Conservation (phyloP, 768 basidiomycete species). For the Gymnopilus dilepis region DNA sequence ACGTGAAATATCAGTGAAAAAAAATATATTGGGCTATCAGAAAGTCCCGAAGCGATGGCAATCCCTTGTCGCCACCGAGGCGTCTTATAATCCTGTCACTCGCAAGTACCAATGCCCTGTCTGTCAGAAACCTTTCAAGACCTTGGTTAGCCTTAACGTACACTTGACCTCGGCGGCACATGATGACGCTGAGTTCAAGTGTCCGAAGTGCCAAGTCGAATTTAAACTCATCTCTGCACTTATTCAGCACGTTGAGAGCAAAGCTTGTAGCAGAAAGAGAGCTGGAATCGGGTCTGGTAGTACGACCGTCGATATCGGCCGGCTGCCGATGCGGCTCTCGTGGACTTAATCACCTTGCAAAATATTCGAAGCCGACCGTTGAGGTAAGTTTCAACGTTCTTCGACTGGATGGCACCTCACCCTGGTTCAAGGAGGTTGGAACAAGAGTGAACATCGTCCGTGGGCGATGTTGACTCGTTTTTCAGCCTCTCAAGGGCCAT, state of each 20-base stretch:
- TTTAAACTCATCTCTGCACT: slow-evolving; percentile 43
- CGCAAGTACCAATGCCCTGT: slow-evolving; percentile 44
- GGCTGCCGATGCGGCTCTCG: slow-evolving; percentile 22
- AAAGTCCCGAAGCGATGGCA: slow-evolving; percentile 8
- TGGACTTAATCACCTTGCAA: background rate
- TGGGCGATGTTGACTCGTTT: slow-evolving; percentile 13
- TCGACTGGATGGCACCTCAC: background rate
- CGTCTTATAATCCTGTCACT: slow-evolving; percentile 39
- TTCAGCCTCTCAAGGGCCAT: slow-evolving; percentile 12
- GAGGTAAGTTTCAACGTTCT: background rate
- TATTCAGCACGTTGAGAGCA: slow-evolving; percentile 49
- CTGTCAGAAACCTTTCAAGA: slow-evolving; percentile 37
- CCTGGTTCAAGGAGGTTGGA: slow-evolving; percentile 3
- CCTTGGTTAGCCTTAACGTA: slow-evolving; percentile 36
- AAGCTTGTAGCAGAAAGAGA: slow-evolving; percentile 37
- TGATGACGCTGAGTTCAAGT: slow-evolving; percentile 44
- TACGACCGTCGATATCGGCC: slow-evolving; percentile 30
- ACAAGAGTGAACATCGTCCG: slow-evolving; percentile 11
- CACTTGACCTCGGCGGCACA: slow-evolving; percentile 44
- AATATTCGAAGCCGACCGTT: too few species aligned
- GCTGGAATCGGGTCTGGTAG: slow-evolving; percentile 31
- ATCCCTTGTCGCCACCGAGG: slow-evolving; percentile 35
- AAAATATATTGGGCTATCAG: slow-evolving; percentile 28
- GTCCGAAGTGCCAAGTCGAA: slow-evolving; percentile 42
- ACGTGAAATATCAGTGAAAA: slow-evolving; percentile 39